A percentile compares a stretch with the other conserved stretches of the same genome.
Conservation (phyloP, 306 rosid species). For the Castanopsis chinensis region DNA sequence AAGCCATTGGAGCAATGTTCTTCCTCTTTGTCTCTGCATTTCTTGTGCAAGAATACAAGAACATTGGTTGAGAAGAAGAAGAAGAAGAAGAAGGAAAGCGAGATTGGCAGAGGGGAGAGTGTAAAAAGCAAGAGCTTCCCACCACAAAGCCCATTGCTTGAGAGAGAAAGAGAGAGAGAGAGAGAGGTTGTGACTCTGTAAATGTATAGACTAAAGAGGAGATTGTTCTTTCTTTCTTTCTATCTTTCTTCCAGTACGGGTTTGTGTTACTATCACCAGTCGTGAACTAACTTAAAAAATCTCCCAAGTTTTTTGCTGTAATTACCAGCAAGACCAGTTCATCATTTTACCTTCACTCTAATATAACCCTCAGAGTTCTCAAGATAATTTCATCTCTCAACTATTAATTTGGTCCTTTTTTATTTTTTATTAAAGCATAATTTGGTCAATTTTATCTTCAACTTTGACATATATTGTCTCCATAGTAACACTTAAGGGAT, state of each 20-base stretch:
- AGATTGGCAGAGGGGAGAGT: constrained; percentile 40
- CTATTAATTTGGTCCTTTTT: too few species aligned
- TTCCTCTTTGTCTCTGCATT: constrained; percentile 35
- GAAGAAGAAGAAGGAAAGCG: constrained; percentile 35
- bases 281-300: neutral
- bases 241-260: neutral
- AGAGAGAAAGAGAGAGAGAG: neutral
- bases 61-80: constrained; percentile 29
- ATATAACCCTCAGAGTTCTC: neutral
- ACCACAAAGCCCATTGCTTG: constrained; percentile 42
- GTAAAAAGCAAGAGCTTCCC: constrained; percentile 44
- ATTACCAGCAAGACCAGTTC: neutral
- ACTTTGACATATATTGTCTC: too few species aligned
- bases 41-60: constrained; percentile 16
- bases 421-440: too few species aligned
- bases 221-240: neutral
- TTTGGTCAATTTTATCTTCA: too few species aligned
- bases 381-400: too few species aligned
- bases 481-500: too few species aligned
- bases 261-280: neutral
- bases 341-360: neutral
- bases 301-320: neutral
- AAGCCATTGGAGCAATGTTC: constrained; percentile 32
- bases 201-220: neutral
- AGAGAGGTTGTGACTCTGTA: constrained; percentile 9